Evolutionary conservation across 139 green algal genomes (phyloP).

Genomic region (Pseudopediastrum boryanum): DNA sequence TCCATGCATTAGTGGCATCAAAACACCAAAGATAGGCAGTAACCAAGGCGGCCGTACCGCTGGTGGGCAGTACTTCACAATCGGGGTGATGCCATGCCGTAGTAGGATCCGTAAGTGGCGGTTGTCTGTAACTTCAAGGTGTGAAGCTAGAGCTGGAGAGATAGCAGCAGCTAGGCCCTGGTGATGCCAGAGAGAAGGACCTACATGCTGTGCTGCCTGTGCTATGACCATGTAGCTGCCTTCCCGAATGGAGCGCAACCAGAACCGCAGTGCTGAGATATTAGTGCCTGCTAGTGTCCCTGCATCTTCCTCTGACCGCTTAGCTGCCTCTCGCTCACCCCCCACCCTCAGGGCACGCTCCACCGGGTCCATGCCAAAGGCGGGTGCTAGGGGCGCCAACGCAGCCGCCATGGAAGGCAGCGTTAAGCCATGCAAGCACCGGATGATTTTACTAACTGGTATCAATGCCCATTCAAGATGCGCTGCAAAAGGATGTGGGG

Average conservation of each 20-base stretch:
- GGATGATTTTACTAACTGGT: conserved; percentile 41
- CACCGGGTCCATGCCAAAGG: conserved; percentile 64
- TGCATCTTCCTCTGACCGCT: conserved; percentile 33
- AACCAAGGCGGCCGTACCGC: conserved; percentile 41
- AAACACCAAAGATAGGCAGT: conserved; percentile 41
- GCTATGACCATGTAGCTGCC: conserved; percentile 42
- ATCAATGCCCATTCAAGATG: conserved; percentile 62
- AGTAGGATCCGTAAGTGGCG: conserved; percentile 68
- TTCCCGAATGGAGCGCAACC: conserved; percentile 47
- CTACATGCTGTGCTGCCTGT: conserved; percentile 17
- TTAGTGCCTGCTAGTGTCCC: conserved; percentile 36
- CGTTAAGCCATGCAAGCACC: conserved; percentile 58
- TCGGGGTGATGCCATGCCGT: conserved; percentile 64
- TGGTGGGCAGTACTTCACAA: conserved; percentile 51
- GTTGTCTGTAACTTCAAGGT: conserved; percentile 51
- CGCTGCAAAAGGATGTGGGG: conserved; percentile 28
- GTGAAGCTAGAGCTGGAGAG: conserved; percentile 6
- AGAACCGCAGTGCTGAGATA: conserved; percentile 47
- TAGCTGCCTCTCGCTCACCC: conserved; percentile 46
- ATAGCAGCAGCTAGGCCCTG: conserved; percentile 21
- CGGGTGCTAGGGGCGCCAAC: conserved; percentile 20
- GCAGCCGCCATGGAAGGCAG: not conserved
- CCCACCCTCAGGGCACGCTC: conserved; percentile 70
- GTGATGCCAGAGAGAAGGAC: conserved; percentile 23
- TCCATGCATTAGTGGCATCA: conserved; percentile 38